Evolutionary conservation across 1,284 basidiomycete genomes (phyloP).

Genomic region (Ustilago shanxiensis): DNA sequence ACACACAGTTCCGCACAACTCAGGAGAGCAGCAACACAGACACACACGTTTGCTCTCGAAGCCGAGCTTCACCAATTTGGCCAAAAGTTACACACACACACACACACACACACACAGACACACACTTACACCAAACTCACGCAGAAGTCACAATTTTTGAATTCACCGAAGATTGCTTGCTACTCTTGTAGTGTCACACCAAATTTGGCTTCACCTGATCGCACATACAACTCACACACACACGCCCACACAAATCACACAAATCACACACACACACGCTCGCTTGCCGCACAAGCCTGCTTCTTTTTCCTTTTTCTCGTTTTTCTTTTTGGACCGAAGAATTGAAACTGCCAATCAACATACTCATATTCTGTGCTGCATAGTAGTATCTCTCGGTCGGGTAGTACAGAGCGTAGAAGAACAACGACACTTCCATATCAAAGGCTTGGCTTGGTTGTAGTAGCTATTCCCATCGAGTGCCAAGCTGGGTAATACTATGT

Average conservation of each 20-base stretch:
- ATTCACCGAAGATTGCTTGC: not conserved
- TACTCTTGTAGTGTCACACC: no score
- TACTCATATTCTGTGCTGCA: not conserved
- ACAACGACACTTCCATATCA: no score
- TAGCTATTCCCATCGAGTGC: no score
- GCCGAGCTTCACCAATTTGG: not conserved
- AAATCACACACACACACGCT: not conserved
- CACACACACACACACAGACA: no score
- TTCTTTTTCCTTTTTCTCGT: not conserved
- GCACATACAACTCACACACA: no score
- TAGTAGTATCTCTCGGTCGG: constrained; percentile 3
- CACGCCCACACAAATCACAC: no score
- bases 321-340: not conserved
- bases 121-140: not conserved
- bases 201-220: no score
- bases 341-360: not conserved
- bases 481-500: no score
- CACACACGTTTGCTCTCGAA: constrained; percentile 1
- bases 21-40: no score
- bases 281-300: constrained; percentile 15
- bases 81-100: not conserved
- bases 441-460: no score
- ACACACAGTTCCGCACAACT: not conserved
- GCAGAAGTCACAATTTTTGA: not conserved
- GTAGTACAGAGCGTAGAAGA: no score